Percentiles rank a stretch among this genome's conserved stretches.
Evolutionary conservation across 805 yeast species (phyloP).

Genomic region (Candida sphagnicola): DNA sequence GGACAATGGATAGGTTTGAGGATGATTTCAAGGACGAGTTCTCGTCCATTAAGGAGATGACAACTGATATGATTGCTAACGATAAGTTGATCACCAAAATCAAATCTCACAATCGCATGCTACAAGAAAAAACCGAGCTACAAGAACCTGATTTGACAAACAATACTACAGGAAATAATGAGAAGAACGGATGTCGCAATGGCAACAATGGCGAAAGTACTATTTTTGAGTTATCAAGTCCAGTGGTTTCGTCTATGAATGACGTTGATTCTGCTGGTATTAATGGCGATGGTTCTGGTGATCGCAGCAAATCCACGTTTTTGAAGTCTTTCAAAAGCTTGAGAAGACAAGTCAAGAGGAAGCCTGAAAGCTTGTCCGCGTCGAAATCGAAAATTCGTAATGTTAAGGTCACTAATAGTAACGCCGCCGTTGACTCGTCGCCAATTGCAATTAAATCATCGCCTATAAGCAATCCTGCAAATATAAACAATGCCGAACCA

Average conservation of each 20-base stretch:
- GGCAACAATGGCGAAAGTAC: not conserved
- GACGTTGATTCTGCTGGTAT: no score
- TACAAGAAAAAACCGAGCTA: slow-evolving; percentile 8
- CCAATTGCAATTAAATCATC: not conserved
- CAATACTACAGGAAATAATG: not conserved
- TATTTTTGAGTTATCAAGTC: slow-evolving; percentile 7
- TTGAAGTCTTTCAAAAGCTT: slow-evolving; percentile 2
- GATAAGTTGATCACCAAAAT: slow-evolving; percentile 4
- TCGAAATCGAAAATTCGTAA: not conserved
- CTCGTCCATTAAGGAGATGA: slow-evolving; percentile 19
- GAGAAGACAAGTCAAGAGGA: not conserved
- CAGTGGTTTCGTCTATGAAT: not conserved
- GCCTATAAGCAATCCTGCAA: no score
- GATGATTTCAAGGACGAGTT: slow-evolving; percentile 30
- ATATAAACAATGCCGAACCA: no score
- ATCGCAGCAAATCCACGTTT: not conserved
- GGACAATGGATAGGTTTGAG: slow-evolving; percentile 5
- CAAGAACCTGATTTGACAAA: slow-evolving; percentile 10
- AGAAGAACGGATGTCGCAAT: not conserved
- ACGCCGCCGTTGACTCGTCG: not conserved
- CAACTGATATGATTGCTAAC: slow-evolving; percentile 12
- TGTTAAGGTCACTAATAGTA: slow-evolving; percentile 2
- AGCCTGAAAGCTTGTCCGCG: not conserved
- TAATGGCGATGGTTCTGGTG: not conserved
- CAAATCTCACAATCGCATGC: not conserved